Percentiles rank a stretch among this genome's conserved stretches.
Conservation (phyloP, 1,139 yeast species). For the Yamadazyma dushanensis region DNA sequence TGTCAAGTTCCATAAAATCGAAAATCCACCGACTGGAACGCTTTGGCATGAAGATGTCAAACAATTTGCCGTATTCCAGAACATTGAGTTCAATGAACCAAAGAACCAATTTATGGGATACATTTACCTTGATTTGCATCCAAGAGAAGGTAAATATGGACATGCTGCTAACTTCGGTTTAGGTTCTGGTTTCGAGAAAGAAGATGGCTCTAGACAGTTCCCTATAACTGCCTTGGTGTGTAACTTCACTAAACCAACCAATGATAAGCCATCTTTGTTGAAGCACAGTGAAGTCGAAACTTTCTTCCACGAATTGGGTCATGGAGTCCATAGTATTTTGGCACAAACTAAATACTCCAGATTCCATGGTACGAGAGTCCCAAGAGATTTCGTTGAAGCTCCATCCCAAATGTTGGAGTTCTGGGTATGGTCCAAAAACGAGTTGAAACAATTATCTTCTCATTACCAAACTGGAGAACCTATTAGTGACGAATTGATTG, state of each 20-base stretch:
- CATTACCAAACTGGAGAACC: constrained; percentile 66
- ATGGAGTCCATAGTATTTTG: constrained; percentile 78
- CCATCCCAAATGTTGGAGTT: constrained; percentile 89
- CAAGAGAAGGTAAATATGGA: constrained; percentile 82
- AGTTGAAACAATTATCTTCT: constrained; percentile 57
- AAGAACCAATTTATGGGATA: constrained; percentile 63
- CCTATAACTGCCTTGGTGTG: constrained; percentile 83
- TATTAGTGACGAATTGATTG: constrained; percentile 58
- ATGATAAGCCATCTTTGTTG: constrained; percentile 69
- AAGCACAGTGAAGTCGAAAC: constrained; percentile 80
- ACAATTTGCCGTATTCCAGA: constrained; percentile 71
- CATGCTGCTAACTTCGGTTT: constrained; percentile 85
- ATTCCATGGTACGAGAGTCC: constrained; percentile 75
- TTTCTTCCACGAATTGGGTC: constrained; percentile 88
- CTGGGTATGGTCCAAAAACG: constrained; percentile 79
- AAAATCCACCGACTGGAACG: constrained; percentile 28
- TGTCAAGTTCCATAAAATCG: constrained; percentile 60
- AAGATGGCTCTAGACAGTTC: constrained; percentile 50
- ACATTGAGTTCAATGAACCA: constrained; percentile 36
- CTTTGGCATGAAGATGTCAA: constrained; percentile 80
- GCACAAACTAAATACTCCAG: constrained; percentile 64
- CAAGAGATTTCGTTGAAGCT: constrained; percentile 86
- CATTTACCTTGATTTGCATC: constrained; percentile 78
- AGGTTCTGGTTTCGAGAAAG: constrained; percentile 56
- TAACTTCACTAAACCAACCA: constrained; percentile 77